Evolutionary conservation across 176 grass and related monocot species (phyloP), one percentile per base, ranked within the genome.

Genomic region (Poa annua): DNA sequence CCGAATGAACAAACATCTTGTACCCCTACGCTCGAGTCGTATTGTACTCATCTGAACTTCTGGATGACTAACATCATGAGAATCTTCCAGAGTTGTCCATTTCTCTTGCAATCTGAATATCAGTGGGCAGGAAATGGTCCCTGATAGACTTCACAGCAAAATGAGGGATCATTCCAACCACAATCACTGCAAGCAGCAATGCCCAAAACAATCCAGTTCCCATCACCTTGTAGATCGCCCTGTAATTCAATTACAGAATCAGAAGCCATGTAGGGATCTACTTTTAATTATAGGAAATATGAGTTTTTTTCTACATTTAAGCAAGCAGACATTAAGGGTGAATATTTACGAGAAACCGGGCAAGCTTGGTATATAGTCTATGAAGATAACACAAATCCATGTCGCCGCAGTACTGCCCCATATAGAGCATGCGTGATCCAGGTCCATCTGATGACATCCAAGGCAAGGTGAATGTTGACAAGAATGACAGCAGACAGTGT

Each of bases 331-430:
- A 26, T 17, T 78, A 38, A 32, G 41, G 74, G 62, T 38, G 74
- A 21, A 3, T 59, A 48, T 67, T 3, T 90, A 99, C 97, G 93
- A 99, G 86, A 83, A 99, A 86, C 97, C 97, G 67, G 93, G 89
- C 85, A 99, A 48, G 11, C 3, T 29, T 11, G 83, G 80, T 62
- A 99, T 71, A 73, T 85, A 96, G 83, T 99, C 97, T 15, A 96
- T 64, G 62, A 99, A 22, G 52, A 96, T 99, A 85, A 99, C 83
- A 32, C 93, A 99, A 84, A 99, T 94, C 71, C 86, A 80, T 68
- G 97, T 96, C 5, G 93, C 97, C 25, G 79, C 80, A 66, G 96
- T 93, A 79, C 97, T 94, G 79, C 93, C 97, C 97, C 97, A 99
- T 87, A 99, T 96, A 0, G 85, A 85, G 52, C 89, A 77, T 96